Evolutionary conservation across 805 yeast species (phyloP).

Genomic region (Limtongozyma cylindracea): DNA sequence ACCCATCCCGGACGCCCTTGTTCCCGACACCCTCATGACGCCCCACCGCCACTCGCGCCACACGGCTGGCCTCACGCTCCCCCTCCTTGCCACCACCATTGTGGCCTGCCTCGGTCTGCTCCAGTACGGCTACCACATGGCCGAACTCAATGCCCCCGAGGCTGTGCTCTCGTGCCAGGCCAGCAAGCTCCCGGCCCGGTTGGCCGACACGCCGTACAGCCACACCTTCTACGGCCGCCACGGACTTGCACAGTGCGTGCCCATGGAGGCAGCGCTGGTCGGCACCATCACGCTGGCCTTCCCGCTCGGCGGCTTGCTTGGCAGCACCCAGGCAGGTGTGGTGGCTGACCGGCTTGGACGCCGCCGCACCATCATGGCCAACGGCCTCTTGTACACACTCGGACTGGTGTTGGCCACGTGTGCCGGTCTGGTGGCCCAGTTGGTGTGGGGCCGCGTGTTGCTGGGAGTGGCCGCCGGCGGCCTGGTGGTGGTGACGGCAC

Average conservation of each 20-base stretch:
- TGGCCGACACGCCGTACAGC: constrained; percentile 9
- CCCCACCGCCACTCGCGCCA: too few relatives aligned
- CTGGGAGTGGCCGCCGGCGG: constrained; percentile 79
- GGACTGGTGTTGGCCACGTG: constrained; percentile 41
- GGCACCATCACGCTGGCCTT: constrained; percentile 61
- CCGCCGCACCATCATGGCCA: constrained; percentile 20
- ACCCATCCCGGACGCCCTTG: too few relatives aligned
- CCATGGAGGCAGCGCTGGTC: constrained; percentile 25
- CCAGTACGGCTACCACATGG: constrained; percentile 88
- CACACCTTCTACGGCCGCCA: constrained; percentile 15
- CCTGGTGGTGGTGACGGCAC: constrained; percentile 65
- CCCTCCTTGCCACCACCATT: constrained; percentile 17
- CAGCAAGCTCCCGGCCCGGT: constrained; percentile 5
- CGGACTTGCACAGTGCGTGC: constrained; percentile 23
- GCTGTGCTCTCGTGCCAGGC: constrained; percentile 31
- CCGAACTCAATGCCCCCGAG: constrained; percentile 84
- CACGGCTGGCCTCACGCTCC: constrained; percentile 3
- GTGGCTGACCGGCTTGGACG: constrained; percentile 48
- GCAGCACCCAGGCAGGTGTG: constrained; percentile 44
- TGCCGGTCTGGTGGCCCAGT: constrained; percentile 13
- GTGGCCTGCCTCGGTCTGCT: constrained; percentile 57
- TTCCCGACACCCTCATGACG: too few relatives aligned
- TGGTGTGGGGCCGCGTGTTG: constrained; percentile 46
- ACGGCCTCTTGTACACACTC: constrained; percentile 21
- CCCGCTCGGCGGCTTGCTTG: constrained; percentile 63